Evolutionary conservation across 2,329 filamentous ascomycete species (phyloP).

Genomic region (Neopestalotiopsis sp.): DNA sequence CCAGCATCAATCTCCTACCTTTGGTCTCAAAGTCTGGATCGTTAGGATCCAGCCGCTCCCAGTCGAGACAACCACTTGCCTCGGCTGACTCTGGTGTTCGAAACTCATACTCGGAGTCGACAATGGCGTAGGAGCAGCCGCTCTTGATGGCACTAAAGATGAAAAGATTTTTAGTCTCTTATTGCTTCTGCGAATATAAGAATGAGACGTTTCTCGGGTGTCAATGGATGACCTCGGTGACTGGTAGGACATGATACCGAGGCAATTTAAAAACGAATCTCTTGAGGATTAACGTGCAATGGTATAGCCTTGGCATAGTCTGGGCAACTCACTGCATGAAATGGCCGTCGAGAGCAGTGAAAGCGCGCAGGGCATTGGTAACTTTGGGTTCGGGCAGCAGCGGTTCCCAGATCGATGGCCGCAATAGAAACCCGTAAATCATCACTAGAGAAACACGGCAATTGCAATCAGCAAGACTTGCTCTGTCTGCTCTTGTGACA

Average conservation of each 20-base stretch:
- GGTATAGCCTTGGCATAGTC: too few species aligned
- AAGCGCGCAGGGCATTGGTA: slow-evolving; percentile 6
- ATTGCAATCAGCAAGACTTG: background rate
- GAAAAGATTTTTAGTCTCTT: too few species aligned
- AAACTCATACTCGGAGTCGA: slow-evolving; percentile 13
- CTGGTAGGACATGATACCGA: too few species aligned
- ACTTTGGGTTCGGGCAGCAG: slow-evolving; percentile 10
- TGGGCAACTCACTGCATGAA: background rate
- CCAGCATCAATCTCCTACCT: slow-evolving; percentile 25
- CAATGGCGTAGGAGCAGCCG: slow-evolving; percentile 1
- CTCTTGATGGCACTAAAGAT: background rate
- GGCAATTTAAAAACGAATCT: too few species aligned
- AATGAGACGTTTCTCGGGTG: too few species aligned
- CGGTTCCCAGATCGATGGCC: slow-evolving; percentile 19
- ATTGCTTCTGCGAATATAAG: too few species aligned
- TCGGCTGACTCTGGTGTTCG: background rate
- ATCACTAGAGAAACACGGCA: background rate
- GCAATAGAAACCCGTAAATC: slow-evolving; percentile 18
- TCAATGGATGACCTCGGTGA: too few species aligned
- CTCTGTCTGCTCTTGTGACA: too few species aligned
- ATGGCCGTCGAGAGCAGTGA: background rate
- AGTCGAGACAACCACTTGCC: slow-evolving; percentile 28
- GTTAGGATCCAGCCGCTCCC: slow-evolving; percentile 29
- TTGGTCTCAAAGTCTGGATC: slow-evolving; percentile 24
- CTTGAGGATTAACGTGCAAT: too few species aligned